phyloP scores from a whole-genome alignment of 1,284 basidiomycete genomes.

The Puccinia horiana region DNA sequence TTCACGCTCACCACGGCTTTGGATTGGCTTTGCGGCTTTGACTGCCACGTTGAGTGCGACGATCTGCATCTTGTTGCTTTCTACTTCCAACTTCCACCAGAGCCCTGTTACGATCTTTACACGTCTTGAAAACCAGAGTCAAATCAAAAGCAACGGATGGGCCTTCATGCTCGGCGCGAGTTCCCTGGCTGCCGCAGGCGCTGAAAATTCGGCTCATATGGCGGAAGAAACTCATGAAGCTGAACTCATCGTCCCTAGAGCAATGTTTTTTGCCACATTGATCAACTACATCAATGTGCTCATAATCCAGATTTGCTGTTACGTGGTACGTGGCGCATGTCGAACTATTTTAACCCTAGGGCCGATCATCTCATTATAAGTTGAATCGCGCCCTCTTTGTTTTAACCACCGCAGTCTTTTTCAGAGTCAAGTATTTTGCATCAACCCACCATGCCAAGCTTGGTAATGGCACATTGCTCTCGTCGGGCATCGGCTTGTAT shows the following conservation, averaged over 20 bases:
- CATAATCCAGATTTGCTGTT: constrained; percentile 26
- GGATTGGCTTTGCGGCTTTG: constrained; percentile 33
- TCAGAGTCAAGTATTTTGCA: constrained; percentile 15
- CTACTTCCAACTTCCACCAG: constrained; percentile 35
- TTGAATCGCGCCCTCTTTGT: neutral
- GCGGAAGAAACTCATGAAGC: constrained; percentile 43
- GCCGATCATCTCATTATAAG: neutral
- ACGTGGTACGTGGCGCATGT: neutral
- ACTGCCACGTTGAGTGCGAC: constrained; percentile 2
- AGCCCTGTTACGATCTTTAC: constrained; percentile 24
- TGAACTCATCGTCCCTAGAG: constrained; percentile 12
- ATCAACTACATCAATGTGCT: constrained; percentile 33
- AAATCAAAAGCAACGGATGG: constrained; percentile 38
- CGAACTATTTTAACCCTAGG: neutral
- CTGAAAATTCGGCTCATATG: constrained; percentile 38
- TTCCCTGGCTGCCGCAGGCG: constrained; percentile 28
- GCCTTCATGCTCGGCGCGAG: constrained; percentile 25
- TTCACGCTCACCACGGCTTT: constrained; percentile 39
- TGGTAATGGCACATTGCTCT: constrained; percentile 37
- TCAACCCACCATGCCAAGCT: constrained; percentile 27
- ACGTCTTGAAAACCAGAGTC: constrained; percentile 26
- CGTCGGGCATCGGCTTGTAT: constrained; percentile 26
- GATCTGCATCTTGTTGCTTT: constrained; percentile 24
- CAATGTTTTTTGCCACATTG: constrained; percentile 41
- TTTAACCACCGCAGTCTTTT: constrained; percentile 13